Evolutionary conservation across 768 basidiomycete species (phyloP).

Genomic region (Phaffia australis): DNA sequence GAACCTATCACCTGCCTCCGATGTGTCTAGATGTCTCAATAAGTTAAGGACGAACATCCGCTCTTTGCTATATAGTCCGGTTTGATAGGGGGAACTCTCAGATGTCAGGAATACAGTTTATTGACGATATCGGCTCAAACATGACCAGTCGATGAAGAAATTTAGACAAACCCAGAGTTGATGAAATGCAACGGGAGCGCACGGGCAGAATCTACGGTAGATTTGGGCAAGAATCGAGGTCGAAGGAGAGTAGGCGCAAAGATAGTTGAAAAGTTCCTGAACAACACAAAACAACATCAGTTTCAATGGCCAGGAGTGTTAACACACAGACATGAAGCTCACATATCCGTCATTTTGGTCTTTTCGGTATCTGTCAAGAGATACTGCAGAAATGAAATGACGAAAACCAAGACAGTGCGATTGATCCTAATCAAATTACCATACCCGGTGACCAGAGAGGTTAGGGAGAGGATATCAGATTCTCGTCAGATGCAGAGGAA

Average conservation of each 20-base stretch:
- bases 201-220: neutral
- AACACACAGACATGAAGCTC: neutral
- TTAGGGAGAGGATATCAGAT: neutral
- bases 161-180: conserved; percentile 10
- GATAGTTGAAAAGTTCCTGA: conserved; percentile 17
- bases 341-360: conserved; percentile 22
- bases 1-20: too few species aligned
- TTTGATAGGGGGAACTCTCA: too few species aligned
- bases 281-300: neutral
- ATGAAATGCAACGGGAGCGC: conserved; percentile 6
- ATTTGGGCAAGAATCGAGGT: neutral
- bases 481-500: neutral
- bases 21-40: too few species aligned
- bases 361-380: conserved; percentile 3
- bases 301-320: neutral
- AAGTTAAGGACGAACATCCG: too few species aligned
- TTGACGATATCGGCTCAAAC: too few species aligned
- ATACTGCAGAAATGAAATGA: conserved; percentile 74
- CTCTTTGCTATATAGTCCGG: too few species aligned
- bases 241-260: conserved; percentile 23
- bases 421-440: conserved; percentile 43
- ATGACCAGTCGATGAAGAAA: conserved; percentile 1
- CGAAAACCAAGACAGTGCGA: conserved; percentile 71
- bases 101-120: too few species aligned
- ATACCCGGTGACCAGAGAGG: neutral